A percentile compares a stretch with the other conserved stretches of the same genome.
These are phyloP conservation scores for Exophiala sideris DNA, from an alignment of 2,329 filamentous ascomycete species.

Conservation along the genomic window DNA sequence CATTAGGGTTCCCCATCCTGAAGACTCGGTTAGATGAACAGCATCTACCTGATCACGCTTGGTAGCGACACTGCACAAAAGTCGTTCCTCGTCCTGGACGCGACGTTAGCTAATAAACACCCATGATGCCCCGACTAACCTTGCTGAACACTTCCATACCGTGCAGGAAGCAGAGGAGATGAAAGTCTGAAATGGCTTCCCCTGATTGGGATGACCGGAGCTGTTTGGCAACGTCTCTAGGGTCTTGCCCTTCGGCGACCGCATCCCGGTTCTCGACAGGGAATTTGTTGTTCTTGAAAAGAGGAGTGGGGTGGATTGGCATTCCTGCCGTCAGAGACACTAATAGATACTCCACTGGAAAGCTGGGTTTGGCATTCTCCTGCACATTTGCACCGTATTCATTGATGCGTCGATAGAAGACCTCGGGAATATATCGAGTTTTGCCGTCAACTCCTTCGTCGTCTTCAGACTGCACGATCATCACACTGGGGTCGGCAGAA, in stretches of 20 bases:
- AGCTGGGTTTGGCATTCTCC: slow-evolving; percentile 93
- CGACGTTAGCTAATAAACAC: slow-evolving; percentile 21
- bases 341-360: slow-evolving; percentile 93
- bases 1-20: slow-evolving; percentile 90
- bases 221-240: slow-evolving; percentile 63
- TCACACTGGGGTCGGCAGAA: slow-evolving; percentile 84
- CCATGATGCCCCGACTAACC: slow-evolving; percentile 52
- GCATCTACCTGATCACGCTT: slow-evolving; percentile 76
- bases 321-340: slow-evolving; percentile 97
- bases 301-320: slow-evolving; percentile 71
- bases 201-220: slow-evolving; percentile 66
- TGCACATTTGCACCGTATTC: slow-evolving; percentile 96
- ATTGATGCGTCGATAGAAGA: slow-evolving; percentile 93
- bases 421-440: slow-evolving; percentile 89
- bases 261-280: slow-evolving; percentile 88
- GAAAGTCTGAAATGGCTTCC: slow-evolving; percentile 82
- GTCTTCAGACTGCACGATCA: slow-evolving; percentile 93
- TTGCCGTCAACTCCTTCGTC: slow-evolving; percentile 66
- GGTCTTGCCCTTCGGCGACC: slow-evolving; percentile 81
- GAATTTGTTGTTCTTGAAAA: slow-evolving; percentile 71
- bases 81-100: slow-evolving; percentile 76
- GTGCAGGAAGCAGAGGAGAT: slow-evolving; percentile 84
- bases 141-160: slow-evolving; percentile 77
- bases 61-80: slow-evolving; percentile 81
- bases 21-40: slow-evolving; percentile 77